Evolutionary conservation across 768 basidiomycete species (phyloP).

Genomic region (Rhizopogon vinicolor): DNA sequence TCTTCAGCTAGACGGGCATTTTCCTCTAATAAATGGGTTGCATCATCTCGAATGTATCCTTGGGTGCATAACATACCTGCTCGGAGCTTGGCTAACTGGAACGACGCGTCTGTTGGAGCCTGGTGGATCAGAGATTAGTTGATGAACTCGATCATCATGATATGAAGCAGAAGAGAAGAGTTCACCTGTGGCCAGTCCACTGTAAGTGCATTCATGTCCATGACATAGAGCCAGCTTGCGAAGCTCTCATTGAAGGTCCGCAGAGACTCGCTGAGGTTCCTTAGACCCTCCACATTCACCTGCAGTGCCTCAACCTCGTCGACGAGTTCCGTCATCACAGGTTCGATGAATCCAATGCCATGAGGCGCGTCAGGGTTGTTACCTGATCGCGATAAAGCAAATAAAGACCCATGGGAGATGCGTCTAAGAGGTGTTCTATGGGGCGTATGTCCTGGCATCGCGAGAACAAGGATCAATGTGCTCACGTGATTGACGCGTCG

Average conservation of each 20-base stretch:
- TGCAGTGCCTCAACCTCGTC: conserved; percentile 85
- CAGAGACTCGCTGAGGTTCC: conserved; percentile 68
- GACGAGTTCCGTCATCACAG: conserved; percentile 77
- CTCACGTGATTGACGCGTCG: conserved; percentile 2
- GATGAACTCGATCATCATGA: neutral
- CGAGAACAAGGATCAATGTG: neutral
- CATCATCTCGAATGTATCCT: neutral
- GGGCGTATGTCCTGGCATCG: conserved; percentile 35
- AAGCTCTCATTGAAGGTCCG: conserved; percentile 90
- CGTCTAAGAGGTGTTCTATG: conserved; percentile 83
- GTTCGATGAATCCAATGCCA: conserved; percentile 81
- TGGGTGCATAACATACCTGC: conserved; percentile 40
- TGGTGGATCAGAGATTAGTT: conserved; percentile 15
- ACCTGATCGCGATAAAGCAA: conserved; percentile 71
- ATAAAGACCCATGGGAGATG: conserved; percentile 88
- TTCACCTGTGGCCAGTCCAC: conserved; percentile 85
- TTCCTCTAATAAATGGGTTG: conserved; percentile 39
- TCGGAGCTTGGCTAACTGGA: conserved; percentile 50
- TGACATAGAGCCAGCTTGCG: conserved; percentile 84
- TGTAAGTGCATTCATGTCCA: conserved; percentile 95
- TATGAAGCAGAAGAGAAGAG: conserved; percentile 10
- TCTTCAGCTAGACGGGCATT: conserved; percentile 50
- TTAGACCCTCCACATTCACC: conserved; percentile 68
- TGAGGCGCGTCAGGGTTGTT: conserved; percentile 72
- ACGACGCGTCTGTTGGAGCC: conserved; percentile 62